A percentile compares a stretch with the other conserved stretches of the same genome.
Evolutionary conservation across 2,329 filamentous ascomycete genomes (phyloP).

Genomic region (Piedraia hortae): DNA sequence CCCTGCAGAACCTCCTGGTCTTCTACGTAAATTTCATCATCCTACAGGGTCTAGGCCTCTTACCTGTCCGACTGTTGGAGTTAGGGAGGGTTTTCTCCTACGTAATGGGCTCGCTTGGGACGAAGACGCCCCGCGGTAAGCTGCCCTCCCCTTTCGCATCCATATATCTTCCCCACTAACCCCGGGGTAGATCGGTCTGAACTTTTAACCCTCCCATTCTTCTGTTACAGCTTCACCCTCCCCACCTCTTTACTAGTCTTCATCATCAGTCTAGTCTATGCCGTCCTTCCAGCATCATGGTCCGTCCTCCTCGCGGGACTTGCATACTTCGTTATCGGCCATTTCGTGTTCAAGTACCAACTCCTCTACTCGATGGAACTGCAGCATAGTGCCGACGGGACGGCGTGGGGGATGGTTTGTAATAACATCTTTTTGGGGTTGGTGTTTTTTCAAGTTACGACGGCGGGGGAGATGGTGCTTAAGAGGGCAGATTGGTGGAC

Average conservation of each 20-base stretch:
- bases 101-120: slow-evolving; percentile 47
- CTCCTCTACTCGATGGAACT: slow-evolving; percentile 96
- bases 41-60: slow-evolving; percentile 74
- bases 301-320: slow-evolving; percentile 58
- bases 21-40: slow-evolving; percentile 93
- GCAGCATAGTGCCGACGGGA: slow-evolving; percentile 73
- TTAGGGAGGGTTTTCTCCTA: slow-evolving; percentile 67
- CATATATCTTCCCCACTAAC: background rate
- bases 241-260: slow-evolving; percentile 80
- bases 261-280: slow-evolving; percentile 89
- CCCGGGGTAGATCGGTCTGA: slow-evolving; percentile 40
- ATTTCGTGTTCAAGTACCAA: slow-evolving; percentile 91
- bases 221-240: slow-evolving; percentile 89
- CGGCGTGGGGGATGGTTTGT: slow-evolving; percentile 90
- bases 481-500: slow-evolving; percentile 46
- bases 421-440: slow-evolving; percentile 69
- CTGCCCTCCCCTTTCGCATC: background rate
- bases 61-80: slow-evolving; percentile 75
- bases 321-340: slow-evolving; percentile 55
- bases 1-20: slow-evolving; percentile 43
- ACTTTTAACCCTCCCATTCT: slow-evolving; percentile 53
- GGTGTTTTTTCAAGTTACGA: slow-evolving; percentile 69
- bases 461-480: slow-evolving; percentile 61
- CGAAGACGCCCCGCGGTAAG: slow-evolving; percentile 50
- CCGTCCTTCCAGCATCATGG: slow-evolving; percentile 54